Percentiles rank a stretch among this genome's conserved stretches.
These are phyloP conservation scores for Alternaria solani DNA, from an alignment of 2,329 filamentous ascomycete species.

Conservation along the genomic window DNA sequence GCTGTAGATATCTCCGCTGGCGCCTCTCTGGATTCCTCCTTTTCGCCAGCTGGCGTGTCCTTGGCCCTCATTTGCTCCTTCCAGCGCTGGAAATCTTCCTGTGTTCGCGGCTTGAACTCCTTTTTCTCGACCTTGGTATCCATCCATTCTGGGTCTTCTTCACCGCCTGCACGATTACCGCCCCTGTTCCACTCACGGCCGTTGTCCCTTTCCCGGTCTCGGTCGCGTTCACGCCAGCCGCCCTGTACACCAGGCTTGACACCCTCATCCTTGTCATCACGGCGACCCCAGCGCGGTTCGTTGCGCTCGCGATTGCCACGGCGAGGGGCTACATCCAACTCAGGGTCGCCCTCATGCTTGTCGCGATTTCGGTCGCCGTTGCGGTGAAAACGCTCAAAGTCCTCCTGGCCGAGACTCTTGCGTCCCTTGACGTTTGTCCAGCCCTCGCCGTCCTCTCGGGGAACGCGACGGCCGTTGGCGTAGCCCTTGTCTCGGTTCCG, in stretches of 20 bases:
- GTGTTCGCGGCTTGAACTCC: conserved; percentile 75
- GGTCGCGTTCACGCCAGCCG: conserved; percentile 66
- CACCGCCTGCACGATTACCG: conserved; percentile 56
- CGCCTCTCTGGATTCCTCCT: conserved; percentile 50
- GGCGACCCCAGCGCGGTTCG: conserved; percentile 75
- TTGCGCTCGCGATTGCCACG: conserved; percentile 71
- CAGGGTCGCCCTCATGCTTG: conserved; percentile 48
- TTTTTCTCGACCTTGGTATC: conserved; percentile 72
- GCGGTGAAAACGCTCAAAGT: conserved; percentile 73
- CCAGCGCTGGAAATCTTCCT: conserved; percentile 93
- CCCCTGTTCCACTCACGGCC: conserved; percentile 65
- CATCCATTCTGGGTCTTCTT: conserved; percentile 86
- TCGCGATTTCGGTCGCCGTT: conserved; percentile 63
- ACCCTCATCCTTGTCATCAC: conserved; percentile 65
- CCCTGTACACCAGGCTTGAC: conserved; percentile 51
- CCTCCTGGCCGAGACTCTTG: conserved; percentile 76
- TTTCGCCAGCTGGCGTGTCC: conserved; percentile 57
- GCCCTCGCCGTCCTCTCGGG: conserved; percentile 68
- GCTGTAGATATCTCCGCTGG: conserved; percentile 29
- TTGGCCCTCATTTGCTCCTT: conserved; percentile 88
- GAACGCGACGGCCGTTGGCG: conserved; percentile 51
- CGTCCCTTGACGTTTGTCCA: conserved; percentile 79
- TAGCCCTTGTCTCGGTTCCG: conserved; percentile 46
- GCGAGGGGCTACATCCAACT: conserved; percentile 60
- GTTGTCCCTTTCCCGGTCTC: conserved; percentile 43